These are phyloP conservation scores for Blastomyces parvus DNA, from an alignment of 2,329 filamentous ascomycete species.

Conservation along the genomic window DNA sequence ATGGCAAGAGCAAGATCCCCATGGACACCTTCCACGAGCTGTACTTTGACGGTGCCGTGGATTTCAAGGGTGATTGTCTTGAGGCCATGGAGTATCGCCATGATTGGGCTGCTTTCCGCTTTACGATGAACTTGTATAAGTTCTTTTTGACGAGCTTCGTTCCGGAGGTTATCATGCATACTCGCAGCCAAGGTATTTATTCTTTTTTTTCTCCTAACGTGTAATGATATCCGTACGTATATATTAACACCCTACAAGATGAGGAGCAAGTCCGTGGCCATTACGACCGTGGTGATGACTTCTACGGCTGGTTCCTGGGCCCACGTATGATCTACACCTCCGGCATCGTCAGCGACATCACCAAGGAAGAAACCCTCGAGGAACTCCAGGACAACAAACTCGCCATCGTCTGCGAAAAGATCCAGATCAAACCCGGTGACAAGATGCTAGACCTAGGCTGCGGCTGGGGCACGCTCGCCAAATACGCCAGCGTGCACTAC, in stretches of 20 bases:
- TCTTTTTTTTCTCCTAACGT: neutral
- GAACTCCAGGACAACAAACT: slow-evolving; percentile 97
- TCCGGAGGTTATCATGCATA: slow-evolving; percentile 86
- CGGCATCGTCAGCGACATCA: slow-evolving; percentile 81
- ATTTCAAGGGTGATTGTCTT: slow-evolving; percentile 87
- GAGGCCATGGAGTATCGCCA: slow-evolving; percentile 89
- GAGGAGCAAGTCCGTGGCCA: slow-evolving; percentile 97
- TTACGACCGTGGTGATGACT: slow-evolving; percentile 96
- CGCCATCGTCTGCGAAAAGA: slow-evolving; percentile 91
- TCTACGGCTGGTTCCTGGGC: slow-evolving; percentile 97
- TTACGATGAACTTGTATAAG: slow-evolving; percentile 76
- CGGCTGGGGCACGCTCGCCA: slow-evolving; percentile 93
- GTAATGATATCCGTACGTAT: neutral
- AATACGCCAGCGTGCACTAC: slow-evolving; percentile 87
- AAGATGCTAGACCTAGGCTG: slow-evolving; percentile 88
- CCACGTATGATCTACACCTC: slow-evolving; percentile 99
- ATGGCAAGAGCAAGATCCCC: slow-evolving; percentile 42
- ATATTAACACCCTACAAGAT: slow-evolving; percentile 45
- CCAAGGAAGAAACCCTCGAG: slow-evolving; percentile 81
- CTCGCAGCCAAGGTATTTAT: slow-evolving; percentile 65
- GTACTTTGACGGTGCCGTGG: slow-evolving; percentile 92
- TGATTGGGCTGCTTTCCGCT: slow-evolving; percentile 92
- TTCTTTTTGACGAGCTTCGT: slow-evolving; percentile 82
- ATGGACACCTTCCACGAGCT: slow-evolving; percentile 88
- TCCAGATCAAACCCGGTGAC: slow-evolving; percentile 71